phyloP scores from a whole-genome alignment of 2,329 filamentous ascomycete species.

The Zymoseptoria pseudotritici region DNA sequence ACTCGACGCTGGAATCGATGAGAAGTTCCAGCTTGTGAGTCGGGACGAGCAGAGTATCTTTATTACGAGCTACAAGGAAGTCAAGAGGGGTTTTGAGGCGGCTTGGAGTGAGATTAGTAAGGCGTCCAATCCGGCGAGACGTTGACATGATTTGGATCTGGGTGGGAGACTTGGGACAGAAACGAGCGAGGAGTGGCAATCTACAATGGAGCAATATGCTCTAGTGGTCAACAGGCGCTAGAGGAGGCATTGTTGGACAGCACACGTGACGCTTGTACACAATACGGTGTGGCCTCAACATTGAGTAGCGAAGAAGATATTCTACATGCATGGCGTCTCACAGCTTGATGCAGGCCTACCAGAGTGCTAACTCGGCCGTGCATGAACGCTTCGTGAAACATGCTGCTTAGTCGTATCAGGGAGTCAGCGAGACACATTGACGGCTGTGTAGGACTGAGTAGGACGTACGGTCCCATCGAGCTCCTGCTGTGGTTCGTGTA shows the following conservation, averaged over 20 bases:
- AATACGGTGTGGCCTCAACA: background rate
- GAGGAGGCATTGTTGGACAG: too few species aligned
- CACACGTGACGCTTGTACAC: background rate
- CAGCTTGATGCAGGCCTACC: background rate
- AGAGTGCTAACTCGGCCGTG: background rate
- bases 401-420: too few species aligned
- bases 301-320: background rate
- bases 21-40: constrained; percentile 77
- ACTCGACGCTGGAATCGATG: constrained; percentile 80
- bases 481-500: background rate
- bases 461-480: too few species aligned
- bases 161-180: background rate
- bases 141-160: background rate
- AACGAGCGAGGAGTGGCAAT: too few species aligned
- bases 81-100: constrained; percentile 59
- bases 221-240: too few species aligned
- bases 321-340: background rate
- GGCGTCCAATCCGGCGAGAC: constrained; percentile 13
- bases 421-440: too few species aligned
- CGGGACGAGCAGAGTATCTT: constrained; percentile 86
- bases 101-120: constrained; percentile 51
- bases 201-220: too few species aligned
- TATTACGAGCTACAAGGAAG: constrained; percentile 81
- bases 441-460: too few species aligned
- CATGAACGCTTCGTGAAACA: too few species aligned